Conservation (phyloP, 371 early-diverging fungal species). For the Capniomyces stellatus region DNA sequence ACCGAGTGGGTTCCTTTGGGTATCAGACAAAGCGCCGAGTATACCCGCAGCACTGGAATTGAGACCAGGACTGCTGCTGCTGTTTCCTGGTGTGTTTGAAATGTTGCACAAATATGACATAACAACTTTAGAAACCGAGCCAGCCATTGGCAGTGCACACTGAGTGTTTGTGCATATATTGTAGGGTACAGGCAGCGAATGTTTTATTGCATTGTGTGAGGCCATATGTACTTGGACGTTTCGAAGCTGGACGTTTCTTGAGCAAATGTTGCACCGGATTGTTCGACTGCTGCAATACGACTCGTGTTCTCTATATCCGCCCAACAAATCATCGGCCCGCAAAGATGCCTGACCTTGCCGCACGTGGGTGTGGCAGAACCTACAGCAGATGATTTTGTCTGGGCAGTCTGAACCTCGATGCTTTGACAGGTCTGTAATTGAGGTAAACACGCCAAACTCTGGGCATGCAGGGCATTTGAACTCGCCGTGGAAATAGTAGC, state of each 20-base stretch:
- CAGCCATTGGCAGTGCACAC: slow-evolving; percentile 20
- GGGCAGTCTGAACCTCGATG: slow-evolving; percentile 56
- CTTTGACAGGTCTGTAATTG: slow-evolving; percentile 32
- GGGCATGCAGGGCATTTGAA: slow-evolving; percentile 38
- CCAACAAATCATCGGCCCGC: slow-evolving; percentile 40
- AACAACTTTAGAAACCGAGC: neutral
- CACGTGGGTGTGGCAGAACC: slow-evolving; percentile 57
- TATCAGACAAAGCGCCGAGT: neutral
- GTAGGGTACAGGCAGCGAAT: slow-evolving; percentile 31
- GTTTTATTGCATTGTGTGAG: slow-evolving; percentile 47
- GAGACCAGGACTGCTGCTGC: slow-evolving; percentile 13
- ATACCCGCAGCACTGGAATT: neutral
- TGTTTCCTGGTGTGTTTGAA: neutral
- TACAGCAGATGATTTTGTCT: slow-evolving; percentile 55
- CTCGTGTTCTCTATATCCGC: slow-evolving; percentile 58
- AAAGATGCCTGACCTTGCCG: slow-evolving; percentile 42
- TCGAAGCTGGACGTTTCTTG: slow-evolving; percentile 50
- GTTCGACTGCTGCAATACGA: slow-evolving; percentile 72
- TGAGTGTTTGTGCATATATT: slow-evolving; percentile 48
- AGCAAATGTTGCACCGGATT: slow-evolving; percentile 59
- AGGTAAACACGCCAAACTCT: slow-evolving; percentile 11
- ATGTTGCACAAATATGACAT: neutral
- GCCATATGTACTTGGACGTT: slow-evolving; percentile 53
- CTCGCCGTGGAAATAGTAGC: slow-evolving; percentile 36
- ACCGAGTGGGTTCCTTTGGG: slow-evolving; percentile 28